Base-by-base conservation (phyloP, 768 basidiomycete genomes). In the Lanmaoa pseudosensibilis region DNA sequence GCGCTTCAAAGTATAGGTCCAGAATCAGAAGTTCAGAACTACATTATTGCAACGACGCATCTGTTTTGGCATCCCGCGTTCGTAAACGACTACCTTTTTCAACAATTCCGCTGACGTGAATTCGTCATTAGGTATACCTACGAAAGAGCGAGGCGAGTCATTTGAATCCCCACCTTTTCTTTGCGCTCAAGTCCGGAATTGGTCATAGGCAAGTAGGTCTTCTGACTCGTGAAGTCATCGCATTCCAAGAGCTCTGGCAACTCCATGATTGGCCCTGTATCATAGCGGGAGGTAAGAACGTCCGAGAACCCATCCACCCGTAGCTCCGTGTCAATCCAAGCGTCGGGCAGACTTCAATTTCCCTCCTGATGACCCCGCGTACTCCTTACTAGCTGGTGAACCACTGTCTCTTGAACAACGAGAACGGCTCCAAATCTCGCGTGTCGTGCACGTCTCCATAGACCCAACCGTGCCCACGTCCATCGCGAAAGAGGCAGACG, bases 21-120 rank as follows among this genome's bases (percentile, higher is more conserved):
- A 16, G 63, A 73, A 27, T 51, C 40, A 56, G 46, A 44, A 16
- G 38, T 66, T 8, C 73, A 76, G 38, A 92, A 94, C 5, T 70
- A 92, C 34, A 74, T 96, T 39, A 74, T 95, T 15, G 92, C 85
- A 3, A 97, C 95, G 1, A 94, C 94, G 0, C 95, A 98, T 75
- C 76, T 96, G 23, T 98, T 97, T 71, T 98, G 95, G 95, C 94
- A 96, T 73, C 94, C 94, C 6, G 82, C 80, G 86, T 93, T 72
- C 55, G 82, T 75, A 30, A 21, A 36, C 32, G 4, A 51, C 36
- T 9, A 30, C 10, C 9, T 37, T 52, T n/a, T 25, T 41, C 21
- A 12, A 51, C 21, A 33, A 9, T 25, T n/a, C 30, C 8, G 12
- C 47, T 64, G 27, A 64, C n/a, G 16, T 32, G 25, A 19, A 18